Base-by-base conservation (phyloP, 2,329 filamentous ascomycete genomes). In the Chaetomiaceae sp. region DNA sequence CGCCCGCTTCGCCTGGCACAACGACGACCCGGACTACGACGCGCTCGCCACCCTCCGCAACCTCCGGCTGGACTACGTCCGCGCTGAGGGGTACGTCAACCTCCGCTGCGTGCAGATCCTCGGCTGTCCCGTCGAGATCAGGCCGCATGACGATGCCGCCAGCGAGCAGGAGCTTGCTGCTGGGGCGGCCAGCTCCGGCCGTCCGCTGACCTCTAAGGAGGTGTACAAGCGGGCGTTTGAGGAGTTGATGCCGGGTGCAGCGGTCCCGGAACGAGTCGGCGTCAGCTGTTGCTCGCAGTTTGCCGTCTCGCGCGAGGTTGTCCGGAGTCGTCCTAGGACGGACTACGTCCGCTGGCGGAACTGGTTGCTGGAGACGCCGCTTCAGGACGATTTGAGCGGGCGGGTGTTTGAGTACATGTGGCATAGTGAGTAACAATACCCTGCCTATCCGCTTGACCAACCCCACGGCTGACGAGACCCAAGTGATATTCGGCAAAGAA, bases 281-380 rank as follows among this genome's bases (percentile, higher is more conserved):
- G 76, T 78, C 4, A 74, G 80, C n/a, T 86, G 83, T 64, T 86
- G 83, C 66, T 81, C 82, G 17, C 83, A 87, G 65, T 87, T 87
- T 57, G 83, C 79, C 0, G 77, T 85, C 6, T 79, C 80, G 3
- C 70, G 74, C 7, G 74, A 79, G 6, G 75, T 75, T 42, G 73
- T 86, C 27, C 71, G 63, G 7, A 65, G 68, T 42, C 71, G 80
- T 31, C 73, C 79, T 3, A 66, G 67, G 40, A 71, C 71, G 9
- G 79, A 81, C 54, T 87, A 86, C 59, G 62, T 79, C 15, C 73
- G 73, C 36, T 80, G 78, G 63, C 73, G 82, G 4, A 69, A 82
- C 42, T 87, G 83, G 84, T 59, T 86, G 37, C 63, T 83, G n/a
- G 71, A 74, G 9, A 82, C 82, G 2, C 67, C 75, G 4, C 65